Evolutionary conservation across 495 filamentous ascomycete species (phyloP), one percentile per base, ranked within the genome.

Genomic region (Daldinia vernicosa): DNA sequence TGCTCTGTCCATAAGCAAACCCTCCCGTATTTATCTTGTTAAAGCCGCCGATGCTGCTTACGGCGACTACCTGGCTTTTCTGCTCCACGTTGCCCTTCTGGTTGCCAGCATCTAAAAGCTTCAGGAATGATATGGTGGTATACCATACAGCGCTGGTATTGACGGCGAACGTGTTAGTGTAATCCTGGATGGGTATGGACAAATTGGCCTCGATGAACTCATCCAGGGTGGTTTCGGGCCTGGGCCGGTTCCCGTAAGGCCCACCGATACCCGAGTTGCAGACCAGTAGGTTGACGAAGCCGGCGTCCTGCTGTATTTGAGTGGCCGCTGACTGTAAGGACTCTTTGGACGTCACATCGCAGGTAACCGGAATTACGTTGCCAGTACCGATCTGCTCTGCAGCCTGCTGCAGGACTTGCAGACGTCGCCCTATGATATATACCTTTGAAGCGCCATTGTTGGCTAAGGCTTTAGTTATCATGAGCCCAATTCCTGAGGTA

Each of bases 341-440:
- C 37, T 86, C 84, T 63, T 88, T 86, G 9, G 89, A 92, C 2
- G 90, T 87, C 22, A 92, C 86, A 70, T 93, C 91, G 70, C 88
- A 89, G 58, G 77, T 71, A 28, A 92, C 69, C 7, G 91, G 89
- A 47, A 91, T 81, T 47, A 89, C 84, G 5, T 82, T 77, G 54
- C 77, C 75, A 17, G 78, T 75, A 27, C 74, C 75, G 71, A 81
- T 71, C 3, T 70, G 60, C 7, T 78, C 75, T 2, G 85, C 83
- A 14, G 86, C 85, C 33, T 80, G 75, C 51, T 88, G 77, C 0
- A 91, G 84, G 0, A 85, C 79, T 19, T 88, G 82, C 40, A 85
- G 73, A 9, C 90, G 85, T 28, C 91, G 84, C n/a, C 90, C 90
- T 40, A 90, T 71, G 56, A 94, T 92, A 84, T 92, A 94, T 26